Conservation (phyloP, 2,329 filamentous ascomycete genomes). For the Penicillium sp. region DNA sequence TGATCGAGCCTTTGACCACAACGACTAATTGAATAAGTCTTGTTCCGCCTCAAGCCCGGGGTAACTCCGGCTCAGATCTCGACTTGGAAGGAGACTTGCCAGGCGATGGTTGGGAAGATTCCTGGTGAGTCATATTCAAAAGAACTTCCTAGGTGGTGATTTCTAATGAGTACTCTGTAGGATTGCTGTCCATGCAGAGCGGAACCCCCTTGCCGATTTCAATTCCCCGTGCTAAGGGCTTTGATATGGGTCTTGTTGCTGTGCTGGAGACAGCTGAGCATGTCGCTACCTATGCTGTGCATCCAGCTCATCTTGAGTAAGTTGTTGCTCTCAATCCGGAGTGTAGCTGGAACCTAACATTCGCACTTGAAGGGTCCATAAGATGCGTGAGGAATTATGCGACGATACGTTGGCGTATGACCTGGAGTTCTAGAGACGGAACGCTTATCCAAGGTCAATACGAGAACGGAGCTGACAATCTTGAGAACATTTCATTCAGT, state of each 20-base stretch:
- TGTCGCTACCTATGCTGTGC: conserved; percentile 46
- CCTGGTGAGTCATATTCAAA: conserved; percentile 31
- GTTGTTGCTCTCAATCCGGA: conserved; percentile 17
- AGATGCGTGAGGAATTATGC: conserved; percentile 43
- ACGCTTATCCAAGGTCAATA: neutral
- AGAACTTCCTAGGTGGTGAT: neutral
- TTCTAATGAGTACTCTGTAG: conserved; percentile 1
- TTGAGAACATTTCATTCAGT: conserved; percentile 3
- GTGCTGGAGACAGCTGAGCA: conserved; percentile 47
- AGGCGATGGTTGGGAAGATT: conserved; percentile 46
- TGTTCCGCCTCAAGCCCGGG: conserved; percentile 46
- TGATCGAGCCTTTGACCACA: neutral
- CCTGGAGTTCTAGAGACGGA: conserved; percentile 36
- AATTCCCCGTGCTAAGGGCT: conserved; percentile 47
- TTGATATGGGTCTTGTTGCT: conserved; percentile 49
- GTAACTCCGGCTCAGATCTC: conserved; percentile 37
- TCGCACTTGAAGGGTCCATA: conserved; percentile 37
- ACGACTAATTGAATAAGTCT: conserved; percentile 30
- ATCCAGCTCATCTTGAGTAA: conserved; percentile 51
- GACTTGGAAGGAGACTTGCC: conserved; percentile 32
- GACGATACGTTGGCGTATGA: conserved; percentile 48
- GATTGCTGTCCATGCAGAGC: conserved; percentile 40
- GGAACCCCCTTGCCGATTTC: conserved; percentile 42
- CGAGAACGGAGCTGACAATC: neutral
- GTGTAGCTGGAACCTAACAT: conserved; percentile 4